phyloP scores from a whole-genome alignment of 345 rosid species.

The Conringia planisiliqua region DNA sequence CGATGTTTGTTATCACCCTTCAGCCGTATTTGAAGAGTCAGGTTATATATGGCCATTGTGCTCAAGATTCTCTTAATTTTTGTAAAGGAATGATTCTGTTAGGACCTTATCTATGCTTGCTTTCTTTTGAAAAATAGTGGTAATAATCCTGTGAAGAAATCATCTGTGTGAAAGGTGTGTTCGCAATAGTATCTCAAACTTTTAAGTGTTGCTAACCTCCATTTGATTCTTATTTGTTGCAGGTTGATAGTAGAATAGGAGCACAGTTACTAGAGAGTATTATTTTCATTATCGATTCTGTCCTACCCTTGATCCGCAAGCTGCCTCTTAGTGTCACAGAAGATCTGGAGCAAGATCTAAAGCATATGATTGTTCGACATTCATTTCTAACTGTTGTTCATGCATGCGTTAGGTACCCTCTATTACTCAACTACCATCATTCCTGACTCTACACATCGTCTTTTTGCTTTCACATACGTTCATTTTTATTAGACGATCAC shows the following conservation, averaged over 20 bases:
- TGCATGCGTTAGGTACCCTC: constrained; percentile 87
- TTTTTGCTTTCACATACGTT: constrained; percentile 1
- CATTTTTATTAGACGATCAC: constrained; percentile 7
- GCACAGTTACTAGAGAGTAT: constrained; percentile 95
- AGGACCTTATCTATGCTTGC: constrained; percentile 10
- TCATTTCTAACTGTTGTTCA: constrained; percentile 97
- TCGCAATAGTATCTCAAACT: neutral
- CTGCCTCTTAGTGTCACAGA: constrained; percentile 70
- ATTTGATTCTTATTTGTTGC: constrained; percentile 30
- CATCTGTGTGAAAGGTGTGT: constrained; percentile 2
- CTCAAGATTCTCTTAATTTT: constrained; percentile 12
- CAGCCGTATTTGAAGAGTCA: constrained; percentile 96
- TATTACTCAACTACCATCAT: constrained; percentile 17
- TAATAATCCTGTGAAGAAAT: constrained; percentile 3
- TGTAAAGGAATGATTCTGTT: constrained; percentile 12
- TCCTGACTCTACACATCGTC: neutral
- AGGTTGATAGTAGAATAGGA: constrained; percentile 81
- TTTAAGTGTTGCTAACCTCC: constrained; percentile 14
- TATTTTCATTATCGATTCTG: constrained; percentile 84
- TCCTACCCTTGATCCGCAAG: constrained; percentile 80
- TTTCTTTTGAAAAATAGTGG: constrained; percentile 9
- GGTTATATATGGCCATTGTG: constrained; percentile 42
- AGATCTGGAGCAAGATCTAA: constrained; percentile 96
- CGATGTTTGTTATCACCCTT: constrained; percentile 87
- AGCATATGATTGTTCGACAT: constrained; percentile 91